phyloP scores from a whole-genome alignment of 192 early-diverging fungal genomes.

The Phycomyces blakesleeanus region DNA sequence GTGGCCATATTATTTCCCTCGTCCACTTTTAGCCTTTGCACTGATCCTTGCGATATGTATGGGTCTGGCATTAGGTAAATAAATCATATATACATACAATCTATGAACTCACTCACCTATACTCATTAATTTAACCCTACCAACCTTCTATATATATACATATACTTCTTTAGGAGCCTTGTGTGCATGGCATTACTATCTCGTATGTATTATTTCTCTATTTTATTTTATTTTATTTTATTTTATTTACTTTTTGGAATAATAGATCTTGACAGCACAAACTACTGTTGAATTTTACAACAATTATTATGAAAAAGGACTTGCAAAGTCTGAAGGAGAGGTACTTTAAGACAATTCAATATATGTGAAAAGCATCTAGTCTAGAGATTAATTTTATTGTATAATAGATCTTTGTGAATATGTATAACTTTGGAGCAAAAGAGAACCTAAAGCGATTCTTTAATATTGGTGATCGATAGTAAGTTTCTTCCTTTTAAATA shows the following conservation, averaged over 20 bases:
- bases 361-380: too few species aligned
- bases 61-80: slow-evolving; percentile 42
- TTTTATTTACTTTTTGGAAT: neutral
- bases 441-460: slow-evolving; percentile 47
- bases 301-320: slow-evolving; percentile 47
- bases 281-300: slow-evolving; percentile 65
- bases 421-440: slow-evolving; percentile 43
- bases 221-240: neutral
- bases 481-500: slow-evolving; percentile 20
- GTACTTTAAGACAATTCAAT: too few species aligned
- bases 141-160: neutral
- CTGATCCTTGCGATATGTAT: slow-evolving; percentile 52
- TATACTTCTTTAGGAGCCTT: slow-evolving; percentile 36
- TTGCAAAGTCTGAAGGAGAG: slow-evolving; percentile 48
- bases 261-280: slow-evolving; percentile 48
- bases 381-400: too few species aligned
- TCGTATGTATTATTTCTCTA: slow-evolving; percentile 41
- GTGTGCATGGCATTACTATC: slow-evolving; percentile 56
- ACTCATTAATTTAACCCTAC: too few species aligned
- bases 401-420: slow-evolving; percentile 33
- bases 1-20: slow-evolving; percentile 56
- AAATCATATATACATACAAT: neutral
- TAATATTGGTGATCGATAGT: slow-evolving; percentile 49
- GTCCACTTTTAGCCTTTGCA: slow-evolving; percentile 46
- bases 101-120: too few species aligned